Percentiles rank a stretch among this genome's conserved stretches.
phyloP scores from a whole-genome alignment of 1,284 basidiomycete species.

The Coriolopsis trogii region DNA sequence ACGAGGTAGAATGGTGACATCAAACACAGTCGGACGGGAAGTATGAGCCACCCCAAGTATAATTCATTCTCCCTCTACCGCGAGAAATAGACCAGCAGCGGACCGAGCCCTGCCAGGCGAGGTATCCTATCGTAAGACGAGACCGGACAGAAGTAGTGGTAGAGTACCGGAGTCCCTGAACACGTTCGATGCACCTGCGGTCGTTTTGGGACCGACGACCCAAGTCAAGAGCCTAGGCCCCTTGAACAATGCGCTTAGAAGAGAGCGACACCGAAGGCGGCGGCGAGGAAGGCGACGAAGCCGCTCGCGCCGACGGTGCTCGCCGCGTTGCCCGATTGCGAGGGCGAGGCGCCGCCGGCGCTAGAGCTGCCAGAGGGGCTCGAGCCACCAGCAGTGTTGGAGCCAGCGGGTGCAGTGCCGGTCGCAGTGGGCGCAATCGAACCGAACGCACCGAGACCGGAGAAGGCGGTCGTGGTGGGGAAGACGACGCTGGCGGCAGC shows the following conservation, averaged over 20 bases:
- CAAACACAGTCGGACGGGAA: no score
- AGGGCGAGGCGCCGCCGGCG: background rate
- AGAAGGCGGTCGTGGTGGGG: constrained; percentile 35
- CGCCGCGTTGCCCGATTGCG: constrained; percentile 9
- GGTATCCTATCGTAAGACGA: no score
- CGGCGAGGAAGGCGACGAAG: constrained; percentile 21
- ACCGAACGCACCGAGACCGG: constrained; percentile 48
- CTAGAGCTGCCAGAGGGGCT: constrained; percentile 14
- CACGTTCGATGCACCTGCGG: no score
- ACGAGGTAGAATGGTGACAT: no score
- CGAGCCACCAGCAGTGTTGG: constrained; percentile 16
- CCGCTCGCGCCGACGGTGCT: constrained; percentile 12
- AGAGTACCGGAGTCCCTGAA: no score
- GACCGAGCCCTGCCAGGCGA: no score
- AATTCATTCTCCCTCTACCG: no score
- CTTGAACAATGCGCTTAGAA: constrained; percentile 9
- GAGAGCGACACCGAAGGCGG: constrained; percentile 23
- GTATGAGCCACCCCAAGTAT: no score
- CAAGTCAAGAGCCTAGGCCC: background rate
- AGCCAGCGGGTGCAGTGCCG: constrained; percentile 31
- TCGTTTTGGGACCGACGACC: no score
- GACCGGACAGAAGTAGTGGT: no score
- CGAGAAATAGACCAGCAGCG: no score
- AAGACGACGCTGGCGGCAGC: constrained; percentile 32
- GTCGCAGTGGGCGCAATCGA: constrained; percentile 42